These are phyloP conservation scores for Pochonia chlamydosporia DNA, from an alignment of 2,329 filamentous ascomycete species.

Conservation along the genomic window DNA sequence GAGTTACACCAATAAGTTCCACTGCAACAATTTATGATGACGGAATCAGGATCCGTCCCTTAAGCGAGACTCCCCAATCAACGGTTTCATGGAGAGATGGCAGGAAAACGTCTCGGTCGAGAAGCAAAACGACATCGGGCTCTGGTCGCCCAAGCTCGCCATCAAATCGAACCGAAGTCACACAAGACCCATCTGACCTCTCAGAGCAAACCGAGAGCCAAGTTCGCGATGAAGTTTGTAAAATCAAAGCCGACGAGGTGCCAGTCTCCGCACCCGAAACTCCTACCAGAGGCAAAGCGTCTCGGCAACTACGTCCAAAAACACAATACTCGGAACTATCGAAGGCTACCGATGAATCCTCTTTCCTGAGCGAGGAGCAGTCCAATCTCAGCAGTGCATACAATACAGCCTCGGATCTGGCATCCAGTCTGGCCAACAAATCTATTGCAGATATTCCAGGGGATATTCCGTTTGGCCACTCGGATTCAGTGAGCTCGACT, in stretches of 20 bases:
- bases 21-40: slow-evolving; percentile 15
- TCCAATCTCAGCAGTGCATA: slow-evolving; percentile 20
- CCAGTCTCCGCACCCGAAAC: slow-evolving; percentile 29
- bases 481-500: slow-evolving; percentile 59
- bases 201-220: slow-evolving; percentile 9
- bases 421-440: slow-evolving; percentile 37
- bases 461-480: slow-evolving; percentile 59
- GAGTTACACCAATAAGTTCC: slow-evolving; percentile 30
- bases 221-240: slow-evolving; percentile 15
- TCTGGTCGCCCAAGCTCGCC: slow-evolving; percentile 14
- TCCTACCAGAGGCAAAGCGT: slow-evolving; percentile 30
- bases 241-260: slow-evolving; percentile 29
- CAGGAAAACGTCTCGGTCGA: slow-evolving; percentile 14
- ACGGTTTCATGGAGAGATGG: slow-evolving; percentile 14
- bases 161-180: slow-evolving; percentile 22
- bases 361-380: slow-evolving; percentile 23
- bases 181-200: slow-evolving; percentile 16
- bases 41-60: slow-evolving; percentile 23
- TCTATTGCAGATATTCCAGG: slow-evolving; percentile 48
- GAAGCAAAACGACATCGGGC: slow-evolving; percentile 21
- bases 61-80: slow-evolving; percentile 20
- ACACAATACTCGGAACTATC: slow-evolving; percentile 14
- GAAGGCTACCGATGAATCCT: slow-evolving; percentile 20
- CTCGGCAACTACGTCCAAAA: slow-evolving; percentile 22
- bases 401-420: slow-evolving; percentile 24